Conservation (phyloP, 148 eudicot species). For the Pouteria glomerata region DNA sequence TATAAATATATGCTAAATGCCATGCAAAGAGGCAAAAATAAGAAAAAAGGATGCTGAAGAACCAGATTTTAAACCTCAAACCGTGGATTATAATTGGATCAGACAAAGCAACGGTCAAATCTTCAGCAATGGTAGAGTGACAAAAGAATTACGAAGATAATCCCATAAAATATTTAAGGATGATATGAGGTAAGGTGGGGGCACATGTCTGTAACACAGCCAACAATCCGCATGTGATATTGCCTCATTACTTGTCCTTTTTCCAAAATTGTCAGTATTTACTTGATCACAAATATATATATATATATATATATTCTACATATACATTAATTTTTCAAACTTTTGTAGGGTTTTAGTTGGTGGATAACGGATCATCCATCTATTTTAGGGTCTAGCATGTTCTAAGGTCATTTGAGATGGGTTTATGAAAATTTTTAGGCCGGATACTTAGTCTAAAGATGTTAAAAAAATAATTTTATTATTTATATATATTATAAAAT, state of each 20-base stretch:
- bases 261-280: background rate
- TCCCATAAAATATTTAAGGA: background rate
- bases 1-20: background rate
- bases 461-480: too few species aligned
- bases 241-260: constrained; percentile 5
- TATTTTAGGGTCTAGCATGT: too few species aligned
- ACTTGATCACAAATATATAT: background rate
- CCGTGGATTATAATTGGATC: background rate
- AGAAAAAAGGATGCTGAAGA: background rate
- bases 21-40: too few species aligned
- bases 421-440: too few species aligned
- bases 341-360: too few species aligned
- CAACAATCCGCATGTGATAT: constrained; percentile 13
- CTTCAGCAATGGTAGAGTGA: background rate
- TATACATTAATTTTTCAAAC: too few species aligned
- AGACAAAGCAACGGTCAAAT: constrained; percentile 36
- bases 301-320: too few species aligned
- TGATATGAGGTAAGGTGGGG: background rate
- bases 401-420: too few species aligned
- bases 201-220: background rate
- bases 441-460: too few species aligned
- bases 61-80: background rate
- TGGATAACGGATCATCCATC: too few species aligned
- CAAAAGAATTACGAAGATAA: background rate
- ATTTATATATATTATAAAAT: too few species aligned